Conservation (phyloP, 139 green algal species). For the Chlorella sp. region DNA sequence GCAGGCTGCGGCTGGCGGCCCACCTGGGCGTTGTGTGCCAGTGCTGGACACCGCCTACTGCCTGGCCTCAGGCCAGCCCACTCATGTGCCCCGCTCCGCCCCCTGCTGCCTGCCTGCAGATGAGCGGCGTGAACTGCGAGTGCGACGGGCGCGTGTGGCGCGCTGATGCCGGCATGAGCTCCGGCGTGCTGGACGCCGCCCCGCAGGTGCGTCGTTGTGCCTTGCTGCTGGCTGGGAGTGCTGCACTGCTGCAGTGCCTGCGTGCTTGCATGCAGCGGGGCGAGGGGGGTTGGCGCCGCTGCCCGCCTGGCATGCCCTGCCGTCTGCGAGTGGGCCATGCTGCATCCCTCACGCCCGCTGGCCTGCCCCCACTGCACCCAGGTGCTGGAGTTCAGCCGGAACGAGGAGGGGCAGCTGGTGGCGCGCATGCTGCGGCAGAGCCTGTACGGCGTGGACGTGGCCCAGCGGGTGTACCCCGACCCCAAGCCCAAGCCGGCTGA, state of each 20-base stretch:
- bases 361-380: background rate
- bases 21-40: no score
- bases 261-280: background rate
- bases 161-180: slow-evolving; percentile 93
- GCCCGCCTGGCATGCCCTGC: background rate
- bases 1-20: no score
- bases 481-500: background rate
- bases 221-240: background rate
- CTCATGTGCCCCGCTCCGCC: no score
- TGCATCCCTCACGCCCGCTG: background rate
- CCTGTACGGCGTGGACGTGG: slow-evolving; percentile 15
- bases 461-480: background rate
- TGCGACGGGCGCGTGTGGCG: slow-evolving; percentile 87
- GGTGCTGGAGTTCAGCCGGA: slow-evolving; percentile 49
- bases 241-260: background rate
- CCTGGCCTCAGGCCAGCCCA: no score
- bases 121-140: slow-evolving; percentile 84
- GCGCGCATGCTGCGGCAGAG: slow-evolving; percentile 29
- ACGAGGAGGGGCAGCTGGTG: slow-evolving; percentile 32
- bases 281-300: background rate
- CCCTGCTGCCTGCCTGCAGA: slow-evolving; percentile 48
- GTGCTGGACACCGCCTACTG: no score
- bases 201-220: slow-evolving; percentile 38
- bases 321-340: background rate
- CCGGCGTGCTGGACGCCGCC: slow-evolving; percentile 80